Evolutionary conservation across 768 basidiomycete species (phyloP), one percentile per base, ranked within the genome.

Genomic region (Kwoniella heveanensis): DNA sequence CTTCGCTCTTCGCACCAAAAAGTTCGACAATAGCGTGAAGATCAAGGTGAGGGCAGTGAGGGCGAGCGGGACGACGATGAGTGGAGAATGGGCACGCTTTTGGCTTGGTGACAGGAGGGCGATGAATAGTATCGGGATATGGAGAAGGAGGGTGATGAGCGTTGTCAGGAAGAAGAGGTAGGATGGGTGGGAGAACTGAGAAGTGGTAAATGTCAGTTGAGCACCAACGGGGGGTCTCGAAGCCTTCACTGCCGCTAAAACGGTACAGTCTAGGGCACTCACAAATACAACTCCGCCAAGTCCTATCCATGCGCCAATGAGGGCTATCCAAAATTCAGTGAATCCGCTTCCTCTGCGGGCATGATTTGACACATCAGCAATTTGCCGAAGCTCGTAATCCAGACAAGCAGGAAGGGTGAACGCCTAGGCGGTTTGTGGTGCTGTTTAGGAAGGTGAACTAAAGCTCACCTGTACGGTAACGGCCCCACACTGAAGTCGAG

Each of bases 131-230:
- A 78, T 64, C 0, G 77, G 76, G 30, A 76, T 58, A 48, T 71
- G 69, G 32, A 77, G 54, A 22, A 80, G 39, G 56, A 71, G 46
- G 36, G 78, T 72, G 51, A 76, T 53, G 48, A 78, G 62, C 30
- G 72, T 77, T 17, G 77, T 76, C 24, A 78, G 61, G 74, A 80
- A 77, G 69, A 77, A 77, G 50, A 80, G 71, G 56, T 69, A 71
- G 36, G 74, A 68, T 13, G 78, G 78, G 60, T 75, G 72, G 5
- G 78, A 78, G 67, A 77, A 77, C 77, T 78, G 52, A 13, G 13
- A 13, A 32, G 32, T 32, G 32, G 32, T 32, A 6, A n/a, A n/a
- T n/a, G n/a, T n/a, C n/a, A n/a, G n/a, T n/a, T n/a, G n/a, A n/a
- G n/a, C n/a, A n/a, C n/a, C n/a, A n/a, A n/a, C n/a, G n/a, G n/a